Evolutionary conservation across 73 alveolate species (phyloP).

Genomic region (Blepharisma stoltei): DNA sequence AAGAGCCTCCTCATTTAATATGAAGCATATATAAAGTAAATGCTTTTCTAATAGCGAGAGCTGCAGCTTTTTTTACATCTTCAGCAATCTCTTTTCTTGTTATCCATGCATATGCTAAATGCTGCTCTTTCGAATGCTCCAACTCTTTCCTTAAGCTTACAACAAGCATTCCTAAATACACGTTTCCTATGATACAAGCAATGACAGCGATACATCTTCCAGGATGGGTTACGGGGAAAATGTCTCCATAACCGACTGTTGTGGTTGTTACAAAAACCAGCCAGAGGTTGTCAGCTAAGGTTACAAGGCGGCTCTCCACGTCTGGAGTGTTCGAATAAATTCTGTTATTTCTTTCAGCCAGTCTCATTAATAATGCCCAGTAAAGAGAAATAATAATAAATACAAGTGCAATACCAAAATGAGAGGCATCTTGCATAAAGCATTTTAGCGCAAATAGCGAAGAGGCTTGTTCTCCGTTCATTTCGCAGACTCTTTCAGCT

Average conservation of each 20-base stretch:
- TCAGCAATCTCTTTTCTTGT: not conserved
- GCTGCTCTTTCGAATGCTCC: not conserved
- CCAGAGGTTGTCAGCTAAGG: conserved; percentile 14
- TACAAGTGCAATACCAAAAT: not conserved
- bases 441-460: conserved; percentile 19
- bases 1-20: not conserved
- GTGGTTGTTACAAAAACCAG: conserved; percentile 3
- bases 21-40: not conserved
- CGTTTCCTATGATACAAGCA: conserved; percentile 21
- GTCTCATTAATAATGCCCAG: conserved; percentile 20
- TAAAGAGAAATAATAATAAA: conserved; percentile 6
- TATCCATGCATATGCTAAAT: conserved; percentile 20
- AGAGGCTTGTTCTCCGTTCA: not conserved
- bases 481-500: conserved; percentile 27
- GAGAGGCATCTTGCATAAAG: conserved; percentile 8
- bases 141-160: not conserved
- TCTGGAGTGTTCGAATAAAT: not conserved
- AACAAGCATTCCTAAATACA: conserved; percentile 25
- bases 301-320: not conserved
- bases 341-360: not conserved
- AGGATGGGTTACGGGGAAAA: conserved; percentile 11
- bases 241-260: conserved; percentile 21
- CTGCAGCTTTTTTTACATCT: not conserved
- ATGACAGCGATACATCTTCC: not conserved
- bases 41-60: not conserved